Evolutionary conservation across 2,329 filamentous ascomycete genomes (phyloP).

Genomic region (Zymoseptoria brevis): DNA sequence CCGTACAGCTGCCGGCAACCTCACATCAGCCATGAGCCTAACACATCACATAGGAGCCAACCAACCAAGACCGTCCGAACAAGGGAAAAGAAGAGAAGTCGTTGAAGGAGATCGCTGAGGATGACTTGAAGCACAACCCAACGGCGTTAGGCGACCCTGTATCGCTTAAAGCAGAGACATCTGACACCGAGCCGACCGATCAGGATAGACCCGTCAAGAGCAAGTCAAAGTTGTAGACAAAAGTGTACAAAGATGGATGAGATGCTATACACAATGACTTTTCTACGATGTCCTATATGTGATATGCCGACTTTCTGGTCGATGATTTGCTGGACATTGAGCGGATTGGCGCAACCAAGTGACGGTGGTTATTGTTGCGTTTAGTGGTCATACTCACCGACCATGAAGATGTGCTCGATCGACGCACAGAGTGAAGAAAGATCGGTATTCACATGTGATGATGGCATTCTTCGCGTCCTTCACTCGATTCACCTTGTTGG

Average conservation of each 20-base stretch:
- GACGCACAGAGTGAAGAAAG: background rate
- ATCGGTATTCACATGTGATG: background rate
- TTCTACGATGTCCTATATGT: background rate
- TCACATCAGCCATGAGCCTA: background rate
- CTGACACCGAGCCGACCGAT: constrained; percentile 27
- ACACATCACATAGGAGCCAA: constrained; percentile 5
- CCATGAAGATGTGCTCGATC: background rate
- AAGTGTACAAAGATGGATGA: background rate
- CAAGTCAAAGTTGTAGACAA: constrained; percentile 25
- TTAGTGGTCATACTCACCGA: too few species aligned
- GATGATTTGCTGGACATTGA: background rate
- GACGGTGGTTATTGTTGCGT: too few species aligned
- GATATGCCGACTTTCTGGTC: background rate
- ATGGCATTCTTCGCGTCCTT: background rate
- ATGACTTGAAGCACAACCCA: constrained; percentile 26
- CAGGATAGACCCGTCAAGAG: constrained; percentile 26
- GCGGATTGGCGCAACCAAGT: too few species aligned
- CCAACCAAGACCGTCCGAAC: constrained; percentile 11
- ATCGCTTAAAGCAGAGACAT: constrained; percentile 30
- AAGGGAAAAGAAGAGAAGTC: constrained; percentile 7
- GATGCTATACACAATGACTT: background rate
- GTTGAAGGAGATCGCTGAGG: constrained; percentile 18
- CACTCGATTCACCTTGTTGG: background rate
- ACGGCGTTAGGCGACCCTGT: constrained; percentile 31
- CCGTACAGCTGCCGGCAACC: constrained; percentile 1